A percentile compares a stretch with the other conserved stretches of the same genome.
Conservation (phyloP, 176 grass and related monocot genomes). For the Oryza longistaminata region DNA sequence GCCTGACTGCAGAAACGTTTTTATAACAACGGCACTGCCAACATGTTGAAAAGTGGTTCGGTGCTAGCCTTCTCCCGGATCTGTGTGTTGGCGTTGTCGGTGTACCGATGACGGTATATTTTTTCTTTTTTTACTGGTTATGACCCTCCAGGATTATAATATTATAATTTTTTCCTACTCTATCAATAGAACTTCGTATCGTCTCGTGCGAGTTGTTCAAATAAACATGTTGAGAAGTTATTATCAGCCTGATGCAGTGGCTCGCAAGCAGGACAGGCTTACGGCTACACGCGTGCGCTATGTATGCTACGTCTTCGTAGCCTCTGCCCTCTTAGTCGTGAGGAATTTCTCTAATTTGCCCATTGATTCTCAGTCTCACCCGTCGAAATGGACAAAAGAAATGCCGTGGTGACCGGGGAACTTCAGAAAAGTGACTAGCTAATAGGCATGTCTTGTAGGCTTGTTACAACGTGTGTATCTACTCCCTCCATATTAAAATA, state of each 20-base stretch:
- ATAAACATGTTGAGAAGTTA: too few relatives aligned
- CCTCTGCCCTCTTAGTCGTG: background rate
- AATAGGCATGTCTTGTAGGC: background rate
- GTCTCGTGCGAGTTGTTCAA: too few relatives aligned
- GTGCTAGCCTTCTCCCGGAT: too few relatives aligned
- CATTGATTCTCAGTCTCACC: background rate
- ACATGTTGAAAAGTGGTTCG: background rate
- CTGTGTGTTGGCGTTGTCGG: too few relatives aligned
- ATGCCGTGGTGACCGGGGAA: slow-evolving; percentile 25
- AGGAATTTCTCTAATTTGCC: background rate
- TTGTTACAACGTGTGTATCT: background rate
- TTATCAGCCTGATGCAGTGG: background rate
- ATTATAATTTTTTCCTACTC: too few relatives aligned
- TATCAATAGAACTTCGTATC: too few relatives aligned
- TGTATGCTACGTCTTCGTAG: background rate
- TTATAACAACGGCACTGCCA: background rate
- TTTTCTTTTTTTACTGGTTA: too few relatives aligned
- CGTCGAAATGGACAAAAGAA: background rate
- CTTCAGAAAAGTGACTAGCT: background rate
- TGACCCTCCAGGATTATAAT: too few relatives aligned
- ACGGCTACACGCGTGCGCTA: background rate
- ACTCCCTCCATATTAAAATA: too few relatives aligned
- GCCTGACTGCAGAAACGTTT: background rate
- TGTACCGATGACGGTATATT: too few relatives aligned
- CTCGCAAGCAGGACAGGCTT: background rate